Conservation (phyloP, 108 stramenopile genomes). For the Nitzschia sp. region DNA sequence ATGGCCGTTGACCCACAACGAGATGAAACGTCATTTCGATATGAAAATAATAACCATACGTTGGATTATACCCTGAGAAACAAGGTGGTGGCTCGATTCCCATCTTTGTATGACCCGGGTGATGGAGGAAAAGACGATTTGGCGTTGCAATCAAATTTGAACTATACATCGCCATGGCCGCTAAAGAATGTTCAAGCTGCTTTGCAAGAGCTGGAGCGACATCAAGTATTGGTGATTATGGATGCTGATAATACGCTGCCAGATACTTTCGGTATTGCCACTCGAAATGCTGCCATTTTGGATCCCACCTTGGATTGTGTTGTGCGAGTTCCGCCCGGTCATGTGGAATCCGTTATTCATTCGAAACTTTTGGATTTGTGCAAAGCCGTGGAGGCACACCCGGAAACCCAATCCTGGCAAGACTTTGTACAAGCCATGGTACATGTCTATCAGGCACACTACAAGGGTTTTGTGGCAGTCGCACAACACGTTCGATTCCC, state of each 20-base stretch:
- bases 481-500: too few species aligned
- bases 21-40: conserved; percentile 13
- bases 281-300: conserved; percentile 18
- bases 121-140: background rate
- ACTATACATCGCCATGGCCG: conserved; percentile 12
- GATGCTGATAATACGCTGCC: background rate
- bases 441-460: too few species aligned
- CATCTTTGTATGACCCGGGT: background rate
- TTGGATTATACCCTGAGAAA: background rate
- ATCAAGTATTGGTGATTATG: conserved; percentile 19
- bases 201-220: conserved; percentile 2
- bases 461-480: too few species aligned
- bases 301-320: conserved; percentile 22
- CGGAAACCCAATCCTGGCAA: too few species aligned
- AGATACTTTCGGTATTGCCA: background rate
- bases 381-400: background rate
- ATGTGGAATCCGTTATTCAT: background rate
- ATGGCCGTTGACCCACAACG: background rate
- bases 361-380: conserved; percentile 1
- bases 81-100: background rate
- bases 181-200: background rate
- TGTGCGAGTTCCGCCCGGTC: background rate
- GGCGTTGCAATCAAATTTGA: background rate
- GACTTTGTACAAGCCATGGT: too few species aligned
- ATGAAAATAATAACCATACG: background rate